Evolutionary conservation across 208 protist species (phyloP).

Genomic region (Crithidia acanthocephali): DNA sequence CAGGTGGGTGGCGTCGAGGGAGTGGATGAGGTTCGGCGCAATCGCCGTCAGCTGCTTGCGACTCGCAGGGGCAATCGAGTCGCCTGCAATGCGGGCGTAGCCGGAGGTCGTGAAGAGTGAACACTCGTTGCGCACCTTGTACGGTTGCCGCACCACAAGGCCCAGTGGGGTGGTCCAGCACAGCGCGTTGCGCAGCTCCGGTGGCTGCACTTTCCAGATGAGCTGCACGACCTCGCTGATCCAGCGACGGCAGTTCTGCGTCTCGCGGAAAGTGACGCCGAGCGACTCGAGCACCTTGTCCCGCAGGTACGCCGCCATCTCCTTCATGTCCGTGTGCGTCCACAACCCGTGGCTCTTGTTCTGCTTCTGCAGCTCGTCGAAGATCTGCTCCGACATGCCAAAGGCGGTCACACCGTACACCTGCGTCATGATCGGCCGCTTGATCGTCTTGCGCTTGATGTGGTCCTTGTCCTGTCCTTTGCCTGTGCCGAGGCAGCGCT

Average conservation of each 20-base stretch:
- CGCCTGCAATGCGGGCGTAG: slow-evolving; percentile 72
- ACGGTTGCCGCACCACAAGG: slow-evolving; percentile 97
- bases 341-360: slow-evolving; percentile 92
- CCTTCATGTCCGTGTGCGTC: slow-evolving; percentile 88
- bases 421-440: slow-evolving; percentile 99
- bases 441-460: slow-evolving; percentile 98
- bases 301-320: slow-evolving; percentile 90
- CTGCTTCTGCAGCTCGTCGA: slow-evolving; percentile 90
- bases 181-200: slow-evolving; percentile 86
- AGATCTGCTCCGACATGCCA: slow-evolving; percentile 97
- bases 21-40: slow-evolving; percentile 99
- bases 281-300: slow-evolving; percentile 92
- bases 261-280: slow-evolving; percentile 88
- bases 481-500: slow-evolving; percentile 85
- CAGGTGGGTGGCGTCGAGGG: slow-evolving; percentile 98
- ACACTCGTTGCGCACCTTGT: slow-evolving; percentile 86
- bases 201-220: slow-evolving; percentile 83
- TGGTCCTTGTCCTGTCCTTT: slow-evolving; percentile 88
- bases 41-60: slow-evolving; percentile 95
- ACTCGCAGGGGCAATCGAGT: slow-evolving; percentile 74
- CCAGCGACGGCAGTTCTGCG: slow-evolving; percentile 89
- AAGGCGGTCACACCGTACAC: slow-evolving; percentile 98
- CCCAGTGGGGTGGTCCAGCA: slow-evolving; percentile 97
- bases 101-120: slow-evolving; percentile 84
- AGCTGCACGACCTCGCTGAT: slow-evolving; percentile 73